Conservation (phyloP, 257 asterid genomes). For the Lycium barbarum region DNA sequence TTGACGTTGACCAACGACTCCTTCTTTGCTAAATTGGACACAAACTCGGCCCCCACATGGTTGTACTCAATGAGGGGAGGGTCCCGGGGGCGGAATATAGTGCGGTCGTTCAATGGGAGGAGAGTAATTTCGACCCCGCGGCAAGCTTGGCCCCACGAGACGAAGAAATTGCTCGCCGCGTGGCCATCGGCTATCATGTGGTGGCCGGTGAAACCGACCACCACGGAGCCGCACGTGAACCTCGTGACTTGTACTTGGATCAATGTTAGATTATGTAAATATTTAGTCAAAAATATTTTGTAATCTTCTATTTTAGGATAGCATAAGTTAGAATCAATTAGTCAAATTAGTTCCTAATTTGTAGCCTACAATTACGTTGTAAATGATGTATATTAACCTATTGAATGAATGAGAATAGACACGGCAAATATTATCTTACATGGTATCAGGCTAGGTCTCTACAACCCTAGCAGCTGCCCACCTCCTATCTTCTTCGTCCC, state of each 20-base stretch:
- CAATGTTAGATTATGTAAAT: no score
- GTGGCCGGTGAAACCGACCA: slow-evolving; percentile 76
- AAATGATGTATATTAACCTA: no score
- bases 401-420: no score
- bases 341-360: no score
- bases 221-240: slow-evolving; percentile 77
- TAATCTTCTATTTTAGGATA: no score
- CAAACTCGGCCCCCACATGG: slow-evolving; percentile 66
- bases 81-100: slow-evolving; percentile 56
- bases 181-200: slow-evolving; percentile 78
- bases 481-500: no score
- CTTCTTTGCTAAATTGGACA: slow-evolving; percentile 36
- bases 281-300: no score
- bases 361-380: no score
- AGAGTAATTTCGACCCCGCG: slow-evolving; percentile 53
- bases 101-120: slow-evolving; percentile 57
- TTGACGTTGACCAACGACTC: slow-evolving; percentile 38
- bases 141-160: slow-evolving; percentile 83
- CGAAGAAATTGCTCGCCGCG: slow-evolving; percentile 67
- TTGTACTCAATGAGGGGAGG: slow-evolving; percentile 62
- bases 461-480: no score
- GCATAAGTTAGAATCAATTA: no score
- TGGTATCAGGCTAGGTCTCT: no score
- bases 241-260: slow-evolving; percentile 79
- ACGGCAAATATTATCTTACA: no score